Percentiles rank a stretch among this genome's conserved stretches.
Evolutionary conservation across 1,284 basidiomycete species (phyloP).

Genomic region (Nidula niveotomentosa): DNA sequence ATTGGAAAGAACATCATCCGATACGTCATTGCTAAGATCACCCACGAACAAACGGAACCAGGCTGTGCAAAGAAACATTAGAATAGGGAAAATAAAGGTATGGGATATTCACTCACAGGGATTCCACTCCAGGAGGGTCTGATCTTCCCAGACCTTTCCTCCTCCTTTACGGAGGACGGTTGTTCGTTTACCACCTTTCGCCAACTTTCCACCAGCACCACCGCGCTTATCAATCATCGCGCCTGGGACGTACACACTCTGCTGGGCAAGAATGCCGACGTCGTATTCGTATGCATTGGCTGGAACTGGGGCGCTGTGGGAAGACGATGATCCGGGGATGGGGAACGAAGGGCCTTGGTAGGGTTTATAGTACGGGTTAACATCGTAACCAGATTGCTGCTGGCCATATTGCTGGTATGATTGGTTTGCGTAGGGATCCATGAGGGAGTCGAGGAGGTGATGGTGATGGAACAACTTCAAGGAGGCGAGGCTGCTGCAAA

Average conservation of each 20-base stretch:
- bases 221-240: conserved; percentile 86
- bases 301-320: conserved; percentile 76
- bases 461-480: not conserved
- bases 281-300: conserved; percentile 91
- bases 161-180: conserved; percentile 95
- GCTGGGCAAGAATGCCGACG: conserved; percentile 83
- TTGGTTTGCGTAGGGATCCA: conserved; percentile 53
- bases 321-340: conserved; percentile 60
- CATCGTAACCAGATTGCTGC: conserved; percentile 48
- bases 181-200: conserved; percentile 89
- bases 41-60: conserved; percentile 99
- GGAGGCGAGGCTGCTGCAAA: not conserved
- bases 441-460: conserved; percentile 4
- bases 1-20: conserved; percentile 89
- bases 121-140: conserved; percentile 97
- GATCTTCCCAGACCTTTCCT: conserved; percentile 98
- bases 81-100: conserved; percentile 4
- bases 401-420: conserved; percentile 43
- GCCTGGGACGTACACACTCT: conserved; percentile 86
- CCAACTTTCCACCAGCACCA: conserved; percentile 79
- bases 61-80: conserved; percentile 44
- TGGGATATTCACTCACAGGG: conserved; percentile 63
- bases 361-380: conserved; percentile 77
- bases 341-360: conserved; percentile 76
- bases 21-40: conserved; percentile 97